Conservation (phyloP, 1,284 basidiomycete genomes). For the Cryptococcus floricola region DNA sequence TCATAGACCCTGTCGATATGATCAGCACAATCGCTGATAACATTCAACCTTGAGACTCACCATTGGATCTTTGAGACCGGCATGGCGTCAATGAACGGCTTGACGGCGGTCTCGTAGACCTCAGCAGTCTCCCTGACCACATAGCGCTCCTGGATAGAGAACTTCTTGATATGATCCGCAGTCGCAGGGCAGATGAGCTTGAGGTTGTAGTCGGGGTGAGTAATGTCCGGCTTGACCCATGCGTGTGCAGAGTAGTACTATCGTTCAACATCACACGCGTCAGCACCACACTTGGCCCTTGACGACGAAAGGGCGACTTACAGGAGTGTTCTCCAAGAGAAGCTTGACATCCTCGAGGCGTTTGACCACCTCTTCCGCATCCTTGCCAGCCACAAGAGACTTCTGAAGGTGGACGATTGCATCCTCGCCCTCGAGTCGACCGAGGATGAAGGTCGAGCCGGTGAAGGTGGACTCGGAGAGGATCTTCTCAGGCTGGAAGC, state of each 20-base stretch:
- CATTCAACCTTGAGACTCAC: slow-evolving; percentile 50
- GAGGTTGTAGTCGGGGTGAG: slow-evolving; percentile 50
- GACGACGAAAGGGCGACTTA: slow-evolving; percentile 33
- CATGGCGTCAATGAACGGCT: slow-evolving; percentile 72
- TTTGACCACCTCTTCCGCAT: slow-evolving; percentile 24
- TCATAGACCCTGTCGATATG: slow-evolving; percentile 68
- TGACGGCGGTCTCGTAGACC: slow-evolving; percentile 65
- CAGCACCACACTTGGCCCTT: neutral
- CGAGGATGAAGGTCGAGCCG: slow-evolving; percentile 54
- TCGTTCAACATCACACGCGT: neutral
- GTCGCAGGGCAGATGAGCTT: slow-evolving; percentile 78
- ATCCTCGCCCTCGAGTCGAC: slow-evolving; percentile 41
- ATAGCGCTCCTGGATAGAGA: slow-evolving; percentile 66
- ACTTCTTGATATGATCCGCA: slow-evolving; percentile 78
- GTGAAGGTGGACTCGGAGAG: slow-evolving; percentile 24
- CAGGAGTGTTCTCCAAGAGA: slow-evolving; percentile 39
- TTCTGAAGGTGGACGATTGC: slow-evolving; percentile 63
- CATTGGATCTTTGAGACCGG: slow-evolving; percentile 74
- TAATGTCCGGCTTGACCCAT: slow-evolving; percentile 14
- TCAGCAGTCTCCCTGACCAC: slow-evolving; percentile 78
- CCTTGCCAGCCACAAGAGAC: slow-evolving; percentile 53
- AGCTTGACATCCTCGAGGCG: slow-evolving; percentile 18
- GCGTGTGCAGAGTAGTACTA: slow-evolving; percentile 49
- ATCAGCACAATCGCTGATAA: neutral
- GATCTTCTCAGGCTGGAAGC: slow-evolving; percentile 7